Conservation (phyloP, 768 basidiomycete genomes). For the Tulasnella calospora region DNA sequence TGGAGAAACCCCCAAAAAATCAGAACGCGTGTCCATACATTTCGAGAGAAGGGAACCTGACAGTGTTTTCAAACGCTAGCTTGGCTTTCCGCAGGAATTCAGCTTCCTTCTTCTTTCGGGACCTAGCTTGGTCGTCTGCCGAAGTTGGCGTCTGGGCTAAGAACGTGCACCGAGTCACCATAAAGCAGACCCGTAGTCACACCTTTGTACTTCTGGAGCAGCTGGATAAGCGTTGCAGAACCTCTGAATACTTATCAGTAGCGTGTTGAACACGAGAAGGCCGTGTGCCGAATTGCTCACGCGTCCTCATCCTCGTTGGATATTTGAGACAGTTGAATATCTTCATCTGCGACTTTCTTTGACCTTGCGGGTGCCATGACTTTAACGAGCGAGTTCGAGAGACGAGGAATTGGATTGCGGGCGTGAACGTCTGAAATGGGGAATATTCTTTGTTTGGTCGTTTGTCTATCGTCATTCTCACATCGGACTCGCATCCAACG, state of each 20-base stretch:
- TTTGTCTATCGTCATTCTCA: background rate
- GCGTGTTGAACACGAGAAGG: background rate
- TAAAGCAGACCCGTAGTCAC: background rate
- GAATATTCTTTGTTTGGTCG: background rate
- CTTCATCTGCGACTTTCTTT: background rate
- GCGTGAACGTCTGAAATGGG: background rate
- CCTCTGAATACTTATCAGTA: background rate
- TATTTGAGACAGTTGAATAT: slow-evolving; percentile 17
- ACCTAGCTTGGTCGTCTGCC: slow-evolving; percentile 3
- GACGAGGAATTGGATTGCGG: background rate
- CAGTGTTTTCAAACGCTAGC: background rate
- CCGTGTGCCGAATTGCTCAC: slow-evolving; percentile 13
- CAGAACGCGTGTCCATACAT: background rate
- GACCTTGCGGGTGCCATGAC: slow-evolving; percentile 13
- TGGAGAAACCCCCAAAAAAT: background rate
- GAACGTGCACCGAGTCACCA: background rate
- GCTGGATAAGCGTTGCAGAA: slow-evolving; percentile 3
- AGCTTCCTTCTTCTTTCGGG: slow-evolving; percentile 21
- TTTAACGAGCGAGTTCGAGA: background rate
- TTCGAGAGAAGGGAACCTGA: background rate
- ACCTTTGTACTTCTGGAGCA: slow-evolving; percentile 13
- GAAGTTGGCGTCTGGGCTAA: background rate
- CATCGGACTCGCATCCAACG: background rate
- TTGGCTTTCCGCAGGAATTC: slow-evolving; percentile 16
- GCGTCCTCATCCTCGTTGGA: slow-evolving; percentile 17